Base-by-base conservation (phyloP, 192 early-diverging fungal species). In the Phycomyces blakesleeanus region DNA sequence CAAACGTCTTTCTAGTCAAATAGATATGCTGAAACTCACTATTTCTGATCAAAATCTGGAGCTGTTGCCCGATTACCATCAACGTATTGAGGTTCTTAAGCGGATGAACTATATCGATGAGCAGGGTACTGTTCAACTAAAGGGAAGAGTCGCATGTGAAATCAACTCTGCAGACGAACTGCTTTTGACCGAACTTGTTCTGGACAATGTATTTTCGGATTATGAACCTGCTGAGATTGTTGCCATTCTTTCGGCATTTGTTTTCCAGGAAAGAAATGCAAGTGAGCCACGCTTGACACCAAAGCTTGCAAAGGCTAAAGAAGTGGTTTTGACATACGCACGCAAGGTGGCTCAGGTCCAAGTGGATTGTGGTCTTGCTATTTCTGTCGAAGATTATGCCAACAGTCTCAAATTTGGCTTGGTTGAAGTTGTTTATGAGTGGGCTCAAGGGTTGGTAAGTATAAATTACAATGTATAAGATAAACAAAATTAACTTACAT, bases 371-470 rank as follows among this genome's bases (percentile, higher is more conserved):
- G 91, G 91, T 2, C 72, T 97, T 26, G 62, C 66, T 16, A 60
- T 72, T 12, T 62, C 59, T 0, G 60, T 64, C 24, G 67, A 75
- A 49, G 73, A 77, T 40, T 77, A 73, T 61, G 67, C 68, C 15
- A 61, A 64, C 40, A 60, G 67, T 10, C 54, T 98, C 55, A 77
- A 87, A 51, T 94, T 95, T 77, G 93, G 92, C 2, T 76, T 99
- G 54, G 91, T 96, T 20, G 93, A 99, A 74, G 97, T 94, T 6
- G 94, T 96, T 1, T 95, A 99, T 75, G 95, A 97, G 76, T 99
- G 95, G 97, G 97, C 95, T 14, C 76, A 85, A n/a, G 93, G 93
- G 11, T 78, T 93, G 79, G 78, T 77, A 74, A 65, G 57, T 18
- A 38, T 21, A n/a, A 11, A 34, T 24, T 25, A 6, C 14, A 38